Conservation (phyloP, 805 yeast species). For the Candida loeiensis region DNA sequence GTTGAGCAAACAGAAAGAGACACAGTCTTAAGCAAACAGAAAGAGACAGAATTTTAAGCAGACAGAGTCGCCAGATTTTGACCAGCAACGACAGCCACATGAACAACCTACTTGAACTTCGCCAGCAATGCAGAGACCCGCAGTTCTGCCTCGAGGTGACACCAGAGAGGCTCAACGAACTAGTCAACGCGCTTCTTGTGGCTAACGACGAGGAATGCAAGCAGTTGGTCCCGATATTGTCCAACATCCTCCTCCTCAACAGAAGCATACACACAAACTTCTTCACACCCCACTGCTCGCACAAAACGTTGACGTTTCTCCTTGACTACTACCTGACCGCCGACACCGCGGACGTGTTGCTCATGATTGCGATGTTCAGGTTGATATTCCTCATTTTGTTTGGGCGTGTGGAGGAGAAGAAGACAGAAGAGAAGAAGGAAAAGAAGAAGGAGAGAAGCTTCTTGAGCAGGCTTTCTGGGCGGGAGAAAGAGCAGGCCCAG, state of each 20-base stretch:
- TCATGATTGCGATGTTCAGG: slow-evolving; percentile 22
- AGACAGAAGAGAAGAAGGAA: neutral
- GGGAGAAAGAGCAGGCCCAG: too few relatives aligned
- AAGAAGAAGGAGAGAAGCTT: neutral
- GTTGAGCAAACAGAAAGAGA: too few relatives aligned
- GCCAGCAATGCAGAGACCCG: slow-evolving; percentile 15
- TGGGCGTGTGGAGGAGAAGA: slow-evolving; percentile 15
- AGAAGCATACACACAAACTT: slow-evolving; percentile 16
- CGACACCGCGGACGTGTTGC: slow-evolving; percentile 10
- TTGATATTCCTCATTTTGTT: slow-evolving; percentile 23
- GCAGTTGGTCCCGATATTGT: slow-evolving; percentile 21
- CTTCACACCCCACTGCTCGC: slow-evolving; percentile 20
- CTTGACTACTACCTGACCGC: slow-evolving; percentile 1
- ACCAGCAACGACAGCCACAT: neutral
- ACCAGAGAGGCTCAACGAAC: slow-evolving; percentile 3
- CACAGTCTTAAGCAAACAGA: too few relatives aligned
- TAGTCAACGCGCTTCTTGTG: slow-evolving; percentile 5
- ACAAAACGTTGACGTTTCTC: slow-evolving; percentile 9
- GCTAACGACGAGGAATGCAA: slow-evolving; percentile 1
- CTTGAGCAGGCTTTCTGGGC: slow-evolving; percentile 5
- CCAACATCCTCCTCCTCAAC: slow-evolving; percentile 25
- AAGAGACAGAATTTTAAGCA: too few relatives aligned
- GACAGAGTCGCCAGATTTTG: neutral
- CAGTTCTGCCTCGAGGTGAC: slow-evolving; percentile 14
- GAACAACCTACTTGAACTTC: slow-evolving; percentile 10